Base-by-base conservation (phyloP, 2,329 filamentous ascomycete species). In the Colletotrichum sp. region DNA sequence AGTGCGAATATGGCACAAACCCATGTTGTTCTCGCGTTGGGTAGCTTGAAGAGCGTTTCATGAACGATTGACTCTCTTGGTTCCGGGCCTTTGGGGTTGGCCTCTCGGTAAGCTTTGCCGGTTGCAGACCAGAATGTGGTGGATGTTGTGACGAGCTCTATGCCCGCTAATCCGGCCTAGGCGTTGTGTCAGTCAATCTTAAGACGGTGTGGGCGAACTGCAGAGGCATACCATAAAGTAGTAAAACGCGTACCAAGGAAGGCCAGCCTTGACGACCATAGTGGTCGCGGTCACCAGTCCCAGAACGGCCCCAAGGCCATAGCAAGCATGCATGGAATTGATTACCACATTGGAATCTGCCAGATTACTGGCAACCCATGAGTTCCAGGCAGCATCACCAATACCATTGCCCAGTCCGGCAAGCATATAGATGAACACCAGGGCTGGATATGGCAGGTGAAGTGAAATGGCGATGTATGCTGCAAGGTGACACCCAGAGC, bases 221-320 rank as follows among this genome's bases (percentile, higher is more conserved):
- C 21, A n/a, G 3, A 3, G 5, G 87, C 87, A 86, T 32, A 74
- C 72, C 92, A 96, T 94, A 72, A 95, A 84, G 81, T 95, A 95
- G 83, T 95, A 96, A 82, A 94, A 96, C 9, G 86, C 86, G 78
- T 93, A 95, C 94, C 95, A 97, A 0, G 86, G 86, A 64, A 93
- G 80, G 4, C 85, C 78, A 7, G 48, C 24, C 76, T 91, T 91
- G 0, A 92, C 92, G 38, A 96, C 90, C 90, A 96, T 92, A 5
- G 90, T 89, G 0, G 94, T 95, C 2, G 94, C 94, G 72, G 95
- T 88, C 5, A 96, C 82, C 0, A 94, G 94, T 6, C 89, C 87
- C 14, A 95, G 85, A 0, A 93, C 92, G 2, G 92, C 94, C 1
- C 94, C 94, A 0, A 94, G 79, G 1, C 94, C 94, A 79, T 95